A percentile compares a stretch with the other conserved stretches of the same genome.
These are phyloP conservation scores for Chimonanthus praecox DNA, from an alignment of 164 flowering plant species.

Conservation along the genomic window DNA sequence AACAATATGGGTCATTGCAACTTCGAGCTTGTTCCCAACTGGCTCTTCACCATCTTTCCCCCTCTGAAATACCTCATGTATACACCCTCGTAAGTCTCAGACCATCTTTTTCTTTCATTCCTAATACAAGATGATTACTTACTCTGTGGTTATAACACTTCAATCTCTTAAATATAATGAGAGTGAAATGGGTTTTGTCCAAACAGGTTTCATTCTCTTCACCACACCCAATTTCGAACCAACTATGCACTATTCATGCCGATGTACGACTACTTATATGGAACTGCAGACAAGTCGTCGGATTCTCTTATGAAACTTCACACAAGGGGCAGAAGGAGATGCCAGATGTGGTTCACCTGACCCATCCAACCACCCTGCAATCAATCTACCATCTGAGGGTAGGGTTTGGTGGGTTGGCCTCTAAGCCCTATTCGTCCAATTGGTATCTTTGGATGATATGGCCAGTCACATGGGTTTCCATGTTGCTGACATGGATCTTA, in stretches of 20 bases:
- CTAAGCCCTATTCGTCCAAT: slow-evolving; percentile 35
- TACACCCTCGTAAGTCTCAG: slow-evolving; percentile 53
- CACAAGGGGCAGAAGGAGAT: slow-evolving; percentile 23
- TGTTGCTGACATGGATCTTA: slow-evolving; percentile 36
- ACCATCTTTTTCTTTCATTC: neutral
- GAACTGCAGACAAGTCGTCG: slow-evolving; percentile 41
- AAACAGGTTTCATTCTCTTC: slow-evolving; percentile 20
- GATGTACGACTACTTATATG: slow-evolving; percentile 48
- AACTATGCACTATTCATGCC: slow-evolving; percentile 56
- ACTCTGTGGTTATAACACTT: neutral
- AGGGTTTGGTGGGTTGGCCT: slow-evolving; percentile 39
- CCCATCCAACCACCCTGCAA: slow-evolving; percentile 42
- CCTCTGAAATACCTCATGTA: slow-evolving; percentile 54
- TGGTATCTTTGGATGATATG: slow-evolving; percentile 55
- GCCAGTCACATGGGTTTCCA: slow-evolving; percentile 46
- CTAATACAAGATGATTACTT: neutral
- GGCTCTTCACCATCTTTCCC: slow-evolving; percentile 35
- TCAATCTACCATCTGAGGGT: slow-evolving; percentile 48
- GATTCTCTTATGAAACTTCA: slow-evolving; percentile 33
- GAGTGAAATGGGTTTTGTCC: neutral
- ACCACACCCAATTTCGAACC: slow-evolving; percentile 49
- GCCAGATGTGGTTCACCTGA: slow-evolving; percentile 52
- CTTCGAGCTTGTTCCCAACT: slow-evolving; percentile 46
- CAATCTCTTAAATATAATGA: neutral
- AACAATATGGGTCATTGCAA: slow-evolving; percentile 65